These are phyloP conservation scores for Psilocybe cubensis DNA, from an alignment of 768 basidiomycete species.

Conservation along the genomic window DNA sequence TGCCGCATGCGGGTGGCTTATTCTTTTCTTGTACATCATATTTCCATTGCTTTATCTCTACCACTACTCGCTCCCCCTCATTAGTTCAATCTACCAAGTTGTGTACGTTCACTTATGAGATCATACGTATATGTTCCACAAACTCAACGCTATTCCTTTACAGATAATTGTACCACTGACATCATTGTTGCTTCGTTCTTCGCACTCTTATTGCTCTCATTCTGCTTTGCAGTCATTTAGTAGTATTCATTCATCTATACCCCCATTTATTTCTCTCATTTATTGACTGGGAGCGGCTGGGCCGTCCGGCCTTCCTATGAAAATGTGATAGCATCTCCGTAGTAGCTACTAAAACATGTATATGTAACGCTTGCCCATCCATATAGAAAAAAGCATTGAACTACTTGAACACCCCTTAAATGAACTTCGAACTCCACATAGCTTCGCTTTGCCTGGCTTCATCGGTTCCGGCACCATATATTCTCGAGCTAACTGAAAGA, in stretches of 20 bases:
- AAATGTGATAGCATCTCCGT: neutral
- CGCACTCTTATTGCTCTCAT: neutral
- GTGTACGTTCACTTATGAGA: neutral
- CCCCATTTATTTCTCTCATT: constrained; percentile 17
- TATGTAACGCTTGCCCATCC: constrained; percentile 2
- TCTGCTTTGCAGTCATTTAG: neutral
- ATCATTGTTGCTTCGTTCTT: neutral
- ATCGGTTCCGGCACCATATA: constrained; percentile 50
- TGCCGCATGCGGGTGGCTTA: neutral
- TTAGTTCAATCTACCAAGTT: constrained; percentile 10
- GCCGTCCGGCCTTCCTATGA: constrained; percentile 4
- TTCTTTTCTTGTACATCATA: neutral
- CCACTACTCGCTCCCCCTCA: neutral
- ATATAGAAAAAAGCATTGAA: constrained; percentile 11
- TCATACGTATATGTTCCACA: neutral
- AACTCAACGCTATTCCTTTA: neutral
- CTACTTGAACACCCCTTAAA: constrained; percentile 29
- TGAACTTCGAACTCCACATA: constrained; percentile 56
- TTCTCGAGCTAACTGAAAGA: constrained; percentile 47
- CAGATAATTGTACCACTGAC: neutral
- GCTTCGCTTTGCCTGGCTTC: constrained; percentile 55
- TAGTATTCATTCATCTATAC: constrained; percentile 14
- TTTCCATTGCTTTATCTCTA: neutral
- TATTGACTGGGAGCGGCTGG: constrained; percentile 14
- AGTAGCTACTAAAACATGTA: constrained; percentile 10